A percentile compares a stretch with the other conserved stretches of the same genome.
Evolutionary conservation across 1,139 yeast species (phyloP).

Genomic region (Magnusiomyces ingens): DNA sequence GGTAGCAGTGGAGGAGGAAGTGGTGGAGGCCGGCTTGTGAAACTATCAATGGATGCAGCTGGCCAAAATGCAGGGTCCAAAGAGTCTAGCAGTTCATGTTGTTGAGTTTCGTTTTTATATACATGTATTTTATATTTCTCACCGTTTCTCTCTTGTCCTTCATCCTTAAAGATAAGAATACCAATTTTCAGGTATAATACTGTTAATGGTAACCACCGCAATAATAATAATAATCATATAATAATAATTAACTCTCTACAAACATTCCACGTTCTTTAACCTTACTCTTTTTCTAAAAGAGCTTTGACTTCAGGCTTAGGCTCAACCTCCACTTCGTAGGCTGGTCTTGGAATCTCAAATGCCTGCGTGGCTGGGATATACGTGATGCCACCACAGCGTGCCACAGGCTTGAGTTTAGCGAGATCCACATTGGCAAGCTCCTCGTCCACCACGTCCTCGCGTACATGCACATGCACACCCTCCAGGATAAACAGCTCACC

Average conservation of each 20-base stretch:
- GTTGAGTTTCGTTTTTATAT: neutral
- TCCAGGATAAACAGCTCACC: constrained; percentile 45
- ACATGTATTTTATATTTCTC: too few species aligned
- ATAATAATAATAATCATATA: neutral
- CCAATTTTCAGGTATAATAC: too few species aligned
- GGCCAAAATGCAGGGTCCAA: neutral
- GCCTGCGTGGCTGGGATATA: constrained; percentile 43
- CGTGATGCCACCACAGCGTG: constrained; percentile 50
- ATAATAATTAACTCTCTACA: neutral
- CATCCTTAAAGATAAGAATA: too few species aligned
- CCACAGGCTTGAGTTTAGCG: constrained; percentile 46
- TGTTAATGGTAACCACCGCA: neutral
- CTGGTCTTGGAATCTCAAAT: constrained; percentile 42
- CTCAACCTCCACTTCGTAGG: constrained; percentile 25
- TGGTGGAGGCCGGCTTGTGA: constrained; percentile 18
- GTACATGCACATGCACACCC: constrained; percentile 50
- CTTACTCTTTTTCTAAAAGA: neutral
- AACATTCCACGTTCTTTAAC: neutral
- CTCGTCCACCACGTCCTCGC: constrained; percentile 48
- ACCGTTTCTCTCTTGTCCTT: too few species aligned
- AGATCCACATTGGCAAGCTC: constrained; percentile 40
- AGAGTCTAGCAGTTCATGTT: neutral
- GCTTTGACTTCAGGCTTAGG: constrained; percentile 15
- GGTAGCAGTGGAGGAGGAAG: constrained; percentile 12
- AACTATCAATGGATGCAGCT: constrained; percentile 20